Percentiles rank a stretch among this genome's conserved stretches.
These are phyloP conservation scores for Ceratocystis alfenasii DNA, from an alignment of 2,329 filamentous ascomycete genomes.

Conservation along the genomic window DNA sequence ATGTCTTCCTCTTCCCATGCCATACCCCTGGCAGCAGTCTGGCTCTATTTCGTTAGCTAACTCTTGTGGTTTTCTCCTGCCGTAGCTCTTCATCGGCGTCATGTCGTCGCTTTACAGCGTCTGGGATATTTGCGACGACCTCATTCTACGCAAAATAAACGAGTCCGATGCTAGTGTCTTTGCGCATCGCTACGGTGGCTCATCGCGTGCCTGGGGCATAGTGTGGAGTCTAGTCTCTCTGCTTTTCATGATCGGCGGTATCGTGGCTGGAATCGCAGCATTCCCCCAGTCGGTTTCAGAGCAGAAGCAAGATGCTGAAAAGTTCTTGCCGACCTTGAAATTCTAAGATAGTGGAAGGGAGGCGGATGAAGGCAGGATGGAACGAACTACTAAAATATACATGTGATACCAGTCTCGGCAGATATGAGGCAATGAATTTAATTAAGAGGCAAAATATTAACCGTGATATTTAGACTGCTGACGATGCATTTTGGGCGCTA, in stretches of 20 bases:
- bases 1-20: not conserved
- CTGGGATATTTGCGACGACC: conserved; percentile 76
- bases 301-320: conserved; percentile 55
- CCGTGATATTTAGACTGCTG: not conserved
- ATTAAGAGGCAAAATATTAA: not conserved
- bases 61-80: not conserved
- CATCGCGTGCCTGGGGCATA: conserved; percentile 68
- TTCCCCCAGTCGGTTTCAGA: conserved; percentile 59
- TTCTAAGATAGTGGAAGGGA: not conserved
- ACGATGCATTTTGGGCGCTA: not conserved
- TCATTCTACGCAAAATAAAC: conserved; percentile 71
- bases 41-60: not conserved
- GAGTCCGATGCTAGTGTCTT: conserved; percentile 69
- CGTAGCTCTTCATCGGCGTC: conserved; percentile 62
- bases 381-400: not conserved
- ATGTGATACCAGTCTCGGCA: conserved; percentile 1
- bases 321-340: conserved; percentile 44
- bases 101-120: conserved; percentile 72
- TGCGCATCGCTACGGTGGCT: conserved; percentile 64
- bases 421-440: not conserved
- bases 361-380: not conserved
- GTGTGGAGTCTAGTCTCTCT: conserved; percentile 66
- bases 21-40: too few relatives aligned
- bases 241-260: conserved; percentile 58
- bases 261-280: conserved; percentile 64